A percentile compares a stretch with the other conserved stretches of the same genome.
Evolutionary conservation across 306 rosid species (phyloP).

Genomic region (Coriaria nepalensis): DNA sequence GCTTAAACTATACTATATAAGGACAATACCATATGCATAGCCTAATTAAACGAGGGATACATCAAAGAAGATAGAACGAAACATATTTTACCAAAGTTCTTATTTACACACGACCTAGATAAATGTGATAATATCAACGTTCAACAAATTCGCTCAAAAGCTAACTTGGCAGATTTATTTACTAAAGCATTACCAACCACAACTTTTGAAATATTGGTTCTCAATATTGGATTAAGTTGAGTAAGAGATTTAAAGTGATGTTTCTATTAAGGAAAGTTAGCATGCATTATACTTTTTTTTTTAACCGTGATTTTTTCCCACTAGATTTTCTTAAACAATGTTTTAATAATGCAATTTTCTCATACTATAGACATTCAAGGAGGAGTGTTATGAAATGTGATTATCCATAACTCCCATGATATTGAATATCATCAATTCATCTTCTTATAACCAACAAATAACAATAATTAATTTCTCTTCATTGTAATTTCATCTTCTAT

Average conservation of each 20-base stretch:
- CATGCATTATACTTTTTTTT: background rate
- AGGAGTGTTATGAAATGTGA: background rate
- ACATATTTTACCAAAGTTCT: slow-evolving; percentile 7
- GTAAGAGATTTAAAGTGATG: background rate
- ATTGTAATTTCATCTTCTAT: no score
- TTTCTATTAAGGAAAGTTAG: background rate
- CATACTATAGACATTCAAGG: background rate
- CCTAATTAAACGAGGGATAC: background rate
- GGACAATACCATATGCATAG: background rate
- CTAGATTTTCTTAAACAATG: background rate
- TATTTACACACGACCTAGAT: no score
- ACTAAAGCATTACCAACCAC: background rate
- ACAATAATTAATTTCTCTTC: no score
- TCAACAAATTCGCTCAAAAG: background rate
- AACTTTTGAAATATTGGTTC: background rate
- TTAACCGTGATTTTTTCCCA: background rate
- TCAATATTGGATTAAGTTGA: background rate
- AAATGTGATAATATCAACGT: background rate
- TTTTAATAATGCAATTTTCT: background rate
- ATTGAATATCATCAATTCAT: no score
- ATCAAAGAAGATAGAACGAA: background rate
- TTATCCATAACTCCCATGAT: no score
- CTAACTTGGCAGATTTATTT: background rate
- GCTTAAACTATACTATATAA: no score
- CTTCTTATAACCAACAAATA: no score